A percentile compares a stretch with the other conserved stretches of the same genome.
Evolutionary conservation across 192 early-diverging fungal genomes (phyloP).

Genomic region (Pecoramyces ruminantium): DNA sequence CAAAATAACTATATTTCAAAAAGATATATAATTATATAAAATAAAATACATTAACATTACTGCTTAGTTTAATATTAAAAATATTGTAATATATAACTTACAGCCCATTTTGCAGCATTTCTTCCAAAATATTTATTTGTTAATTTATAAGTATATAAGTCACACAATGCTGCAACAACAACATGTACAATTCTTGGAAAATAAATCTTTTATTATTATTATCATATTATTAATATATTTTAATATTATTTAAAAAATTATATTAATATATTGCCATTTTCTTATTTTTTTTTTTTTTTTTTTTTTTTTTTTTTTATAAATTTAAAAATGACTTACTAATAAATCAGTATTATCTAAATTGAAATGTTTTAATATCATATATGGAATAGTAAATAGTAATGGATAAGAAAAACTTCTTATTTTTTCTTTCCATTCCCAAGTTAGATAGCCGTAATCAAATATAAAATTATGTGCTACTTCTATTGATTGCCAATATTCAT

Average conservation of each 20-base stretch:
- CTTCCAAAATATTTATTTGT: constrained; percentile 42
- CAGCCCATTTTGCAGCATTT: constrained; percentile 41
- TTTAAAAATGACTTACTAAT: constrained; percentile 35
- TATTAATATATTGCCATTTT: too few species aligned
- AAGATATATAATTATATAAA: too few species aligned
- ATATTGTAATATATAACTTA: constrained; percentile 20
- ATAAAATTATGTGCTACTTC: constrained; percentile 76
- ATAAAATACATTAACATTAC: too few species aligned
- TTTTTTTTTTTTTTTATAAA: too few species aligned
- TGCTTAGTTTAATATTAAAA: too few species aligned
- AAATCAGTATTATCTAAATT: constrained; percentile 43
- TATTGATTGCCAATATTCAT: constrained; percentile 93
- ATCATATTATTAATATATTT: too few species aligned
- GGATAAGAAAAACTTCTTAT: constrained; percentile 77
- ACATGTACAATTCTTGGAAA: constrained; percentile 63
- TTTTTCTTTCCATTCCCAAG: constrained; percentile 81
- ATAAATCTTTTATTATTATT: constrained; percentile 33
- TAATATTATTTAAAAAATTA: too few species aligned
- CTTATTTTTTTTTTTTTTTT: too few species aligned
- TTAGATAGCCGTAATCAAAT: constrained; percentile 79
- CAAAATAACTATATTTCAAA: constrained; percentile 26
- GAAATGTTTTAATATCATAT: constrained; percentile 35
- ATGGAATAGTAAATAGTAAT: constrained; percentile 60
- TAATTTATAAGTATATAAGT: constrained; percentile 57
- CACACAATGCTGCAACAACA: constrained; percentile 46